A percentile compares a stretch with the other conserved stretches of the same genome.
Evolutionary conservation across 257 asterid genomes (phyloP).

Genomic region (Jasminum sambac): DNA sequence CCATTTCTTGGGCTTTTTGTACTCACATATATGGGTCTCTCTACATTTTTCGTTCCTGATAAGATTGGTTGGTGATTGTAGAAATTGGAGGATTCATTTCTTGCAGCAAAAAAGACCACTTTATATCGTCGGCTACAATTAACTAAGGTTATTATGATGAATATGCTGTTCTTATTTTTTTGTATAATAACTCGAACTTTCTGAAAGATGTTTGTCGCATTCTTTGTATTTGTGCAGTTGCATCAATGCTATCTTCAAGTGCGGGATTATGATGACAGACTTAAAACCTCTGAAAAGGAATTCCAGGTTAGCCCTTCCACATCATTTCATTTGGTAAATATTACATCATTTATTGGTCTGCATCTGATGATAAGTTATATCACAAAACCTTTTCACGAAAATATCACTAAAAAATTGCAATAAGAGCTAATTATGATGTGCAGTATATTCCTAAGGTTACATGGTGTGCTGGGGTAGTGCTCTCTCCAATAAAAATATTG

Average conservation of each 20-base stretch:
- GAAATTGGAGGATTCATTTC: conserved; percentile 72
- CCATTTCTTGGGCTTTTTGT: conserved; percentile 8
- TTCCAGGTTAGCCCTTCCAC: conserved; percentile 56
- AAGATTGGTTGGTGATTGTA: conserved; percentile 30
- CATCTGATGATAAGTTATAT: neutral
- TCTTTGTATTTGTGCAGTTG: conserved; percentile 49
- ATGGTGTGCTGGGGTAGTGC: neutral
- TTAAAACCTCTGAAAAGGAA: conserved; percentile 66
- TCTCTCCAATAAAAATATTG: neutral
- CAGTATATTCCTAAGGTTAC: neutral
- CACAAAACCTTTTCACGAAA: neutral
- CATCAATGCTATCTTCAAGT: conserved; percentile 62
- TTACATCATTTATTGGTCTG: neutral
- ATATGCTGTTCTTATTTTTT: conserved; percentile 7
- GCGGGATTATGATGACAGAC: conserved; percentile 59
- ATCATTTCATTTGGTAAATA: neutral
- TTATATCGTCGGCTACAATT: conserved; percentile 59
- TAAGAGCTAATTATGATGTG: neutral
- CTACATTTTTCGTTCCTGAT: conserved; percentile 20
- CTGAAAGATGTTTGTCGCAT: conserved; percentile 7
- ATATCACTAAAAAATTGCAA: neutral
- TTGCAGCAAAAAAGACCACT: conserved; percentile 52
- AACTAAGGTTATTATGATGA: conserved; percentile 52
- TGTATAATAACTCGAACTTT: conserved; percentile 15
- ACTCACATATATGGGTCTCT: neutral